Evolutionary conservation across 331 rosid species (phyloP).

Genomic region (Quercus tomentella): DNA sequence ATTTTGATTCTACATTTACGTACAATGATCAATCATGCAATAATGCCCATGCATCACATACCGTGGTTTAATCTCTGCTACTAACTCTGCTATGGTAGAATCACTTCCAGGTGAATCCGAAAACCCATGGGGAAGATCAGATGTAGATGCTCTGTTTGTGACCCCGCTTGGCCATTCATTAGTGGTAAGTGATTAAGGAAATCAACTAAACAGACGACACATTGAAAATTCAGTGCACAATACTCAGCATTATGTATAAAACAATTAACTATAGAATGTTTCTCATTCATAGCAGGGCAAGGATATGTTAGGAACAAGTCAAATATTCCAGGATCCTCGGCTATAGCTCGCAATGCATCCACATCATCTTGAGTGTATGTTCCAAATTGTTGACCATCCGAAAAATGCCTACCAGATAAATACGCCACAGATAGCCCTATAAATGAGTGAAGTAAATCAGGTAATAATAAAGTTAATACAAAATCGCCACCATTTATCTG

Average conservation of each 20-base stretch:
- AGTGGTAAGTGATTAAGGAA: constrained; percentile 67
- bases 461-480: neutral
- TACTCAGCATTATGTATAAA: neutral
- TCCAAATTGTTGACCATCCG: constrained; percentile 66
- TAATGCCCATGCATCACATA: constrained; percentile 24
- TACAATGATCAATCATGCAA: neutral
- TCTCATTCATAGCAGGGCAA: constrained; percentile 14
- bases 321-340: constrained; percentile 75
- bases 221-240: constrained; percentile 15
- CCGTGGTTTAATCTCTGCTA: constrained; percentile 97
- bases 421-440: constrained; percentile 75
- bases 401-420: constrained; percentile 68
- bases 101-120: constrained; percentile 62
- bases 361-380: constrained; percentile 81
- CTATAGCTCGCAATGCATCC: constrained; percentile 86
- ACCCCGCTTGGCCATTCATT: constrained; percentile 91
- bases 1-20: neutral
- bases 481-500: neutral
- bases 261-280: neutral
- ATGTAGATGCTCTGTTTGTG: constrained; percentile 47
- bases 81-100: constrained; percentile 66
- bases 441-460: constrained; percentile 15
- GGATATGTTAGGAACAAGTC: constrained; percentile 97
- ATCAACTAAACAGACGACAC: constrained; percentile 10
- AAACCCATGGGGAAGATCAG: constrained; percentile 59